phyloP scores from a whole-genome alignment of 129 eudicot species.

The Solidago caesia region DNA sequence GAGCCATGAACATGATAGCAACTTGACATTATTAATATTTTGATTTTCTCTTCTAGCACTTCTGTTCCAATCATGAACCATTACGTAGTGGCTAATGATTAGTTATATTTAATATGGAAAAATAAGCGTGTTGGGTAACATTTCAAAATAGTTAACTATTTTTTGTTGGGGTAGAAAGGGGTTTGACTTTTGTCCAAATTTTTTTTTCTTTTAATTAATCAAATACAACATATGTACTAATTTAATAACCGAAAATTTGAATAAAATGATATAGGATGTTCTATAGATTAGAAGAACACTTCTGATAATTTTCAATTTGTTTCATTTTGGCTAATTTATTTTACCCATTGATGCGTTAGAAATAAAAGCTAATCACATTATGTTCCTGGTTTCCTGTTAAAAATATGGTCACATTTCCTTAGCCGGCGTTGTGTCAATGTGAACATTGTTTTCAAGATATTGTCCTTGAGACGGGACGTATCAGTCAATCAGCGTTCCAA shows the following conservation, averaged over 20 bases:
- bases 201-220: too few relatives aligned
- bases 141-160: neutral
- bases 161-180: neutral
- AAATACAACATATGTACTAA: neutral
- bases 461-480: too few relatives aligned
- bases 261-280: neutral
- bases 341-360: too few relatives aligned
- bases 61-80: neutral
- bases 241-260: neutral
- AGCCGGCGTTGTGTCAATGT: too few relatives aligned
- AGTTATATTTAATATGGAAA: neutral
- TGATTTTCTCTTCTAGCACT: constrained; percentile 20
- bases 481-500: too few relatives aligned
- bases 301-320: too few relatives aligned
- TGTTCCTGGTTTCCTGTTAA: too few relatives aligned
- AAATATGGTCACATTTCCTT: too few relatives aligned
- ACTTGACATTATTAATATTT: constrained; percentile 6
- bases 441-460: too few relatives aligned
- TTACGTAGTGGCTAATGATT: constrained; percentile 4
- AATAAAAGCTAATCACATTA: too few relatives aligned
- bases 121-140: neutral
- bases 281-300: neutral
- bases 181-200: neutral
- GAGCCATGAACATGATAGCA: constrained; percentile 10
- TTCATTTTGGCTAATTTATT: too few relatives aligned